Evolutionary conservation across 2,329 filamentous ascomycete species (phyloP), one percentile per base, ranked within the genome.

Genomic region (Trichophyton verrucosum): DNA sequence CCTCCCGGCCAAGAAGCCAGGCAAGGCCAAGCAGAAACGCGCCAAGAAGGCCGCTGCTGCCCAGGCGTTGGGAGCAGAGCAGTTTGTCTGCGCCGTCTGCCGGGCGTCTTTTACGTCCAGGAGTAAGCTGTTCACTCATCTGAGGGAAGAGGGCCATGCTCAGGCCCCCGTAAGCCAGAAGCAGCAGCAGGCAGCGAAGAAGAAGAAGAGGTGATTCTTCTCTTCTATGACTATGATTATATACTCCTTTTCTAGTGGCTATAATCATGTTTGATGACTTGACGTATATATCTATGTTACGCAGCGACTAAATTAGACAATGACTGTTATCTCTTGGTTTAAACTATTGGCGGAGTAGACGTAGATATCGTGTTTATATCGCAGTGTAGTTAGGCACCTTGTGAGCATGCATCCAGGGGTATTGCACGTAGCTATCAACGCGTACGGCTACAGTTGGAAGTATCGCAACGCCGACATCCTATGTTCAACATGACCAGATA

Each of bases 71-170:
- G 33, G 33, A 38, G 63, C 63, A 3, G 58, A 40, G 15, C 9
- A 66, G 20, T 82, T 89, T 59, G 86, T 86, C 67, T 97, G 94
- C 70, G 82, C 87, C 2, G 82, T 85, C 3, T 97, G 94, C 73
- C 82, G 84, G 65, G 89, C 88, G 65, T 81, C 76, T 0, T 99
- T 97, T 75, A 83, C 82, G 0, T 89, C 86, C 1, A 86, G 84
- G 66, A 87, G 82, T 4, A 85, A 84, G 65, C 74, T 95, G 17
- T 92, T 92, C 70, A 77, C 81, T 59, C 90, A 95, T 71, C 79
- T 94, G 61, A 82, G 83, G 64, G 81, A 85, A 8, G 74, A 82
- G 17, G 76, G 76, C 8, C 88, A 94, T 74, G 87, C 86, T 4
- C 81, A 83, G 33, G 76, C 77, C 2, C 70, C 76, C 42, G 8